Percentiles rank a stretch among this genome's conserved stretches.
Evolutionary conservation across 2,329 filamentous ascomycete genomes (phyloP).

Genomic region (Cladosporium sp.): DNA sequence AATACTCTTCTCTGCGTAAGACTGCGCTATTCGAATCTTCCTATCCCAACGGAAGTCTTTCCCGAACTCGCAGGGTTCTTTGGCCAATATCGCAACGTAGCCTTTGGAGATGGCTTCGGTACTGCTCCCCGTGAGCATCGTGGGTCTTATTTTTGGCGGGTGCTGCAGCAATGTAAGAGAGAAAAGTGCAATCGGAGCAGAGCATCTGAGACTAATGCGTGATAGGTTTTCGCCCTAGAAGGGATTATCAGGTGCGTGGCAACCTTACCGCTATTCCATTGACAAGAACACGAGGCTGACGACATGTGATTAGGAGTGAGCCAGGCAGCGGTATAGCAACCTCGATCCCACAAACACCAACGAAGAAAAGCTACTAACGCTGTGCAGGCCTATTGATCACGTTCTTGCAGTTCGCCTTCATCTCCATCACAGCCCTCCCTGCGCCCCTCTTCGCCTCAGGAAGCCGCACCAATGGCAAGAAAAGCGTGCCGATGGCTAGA

Average conservation of each 20-base stretch:
- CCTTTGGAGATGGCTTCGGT: constrained; percentile 8
- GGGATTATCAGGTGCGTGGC: constrained; percentile 82
- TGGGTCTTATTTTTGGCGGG: constrained; percentile 88
- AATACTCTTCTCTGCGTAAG: not conserved
- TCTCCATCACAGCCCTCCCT: constrained; percentile 58
- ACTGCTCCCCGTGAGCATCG: constrained; percentile 53
- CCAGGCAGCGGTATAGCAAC: constrained; percentile 71
- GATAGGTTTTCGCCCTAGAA: constrained; percentile 89
- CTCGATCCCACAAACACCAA: not conserved
- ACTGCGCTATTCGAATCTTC: not conserved
- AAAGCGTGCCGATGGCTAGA: constrained; percentile 74
- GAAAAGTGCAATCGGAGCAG: not conserved
- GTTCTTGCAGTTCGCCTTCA: constrained; percentile 57
- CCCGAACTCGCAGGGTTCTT: not conserved
- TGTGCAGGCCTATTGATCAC: constrained; percentile 64
- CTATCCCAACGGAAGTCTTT: not conserved
- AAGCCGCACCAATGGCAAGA: constrained; percentile 6
- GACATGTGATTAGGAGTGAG: constrained; percentile 63
- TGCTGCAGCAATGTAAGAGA: constrained; percentile 84
- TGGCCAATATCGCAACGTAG: not conserved
- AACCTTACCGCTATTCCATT: not conserved
- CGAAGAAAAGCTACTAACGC: not conserved
- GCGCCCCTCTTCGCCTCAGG: constrained; percentile 4
- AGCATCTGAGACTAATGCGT: constrained; percentile 24
- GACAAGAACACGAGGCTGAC: constrained; percentile 4